Percentiles rank a stretch among this genome's conserved stretches.
phyloP scores from a whole-genome alignment of 768 basidiomycete species.

The Lactarius vividus region DNA sequence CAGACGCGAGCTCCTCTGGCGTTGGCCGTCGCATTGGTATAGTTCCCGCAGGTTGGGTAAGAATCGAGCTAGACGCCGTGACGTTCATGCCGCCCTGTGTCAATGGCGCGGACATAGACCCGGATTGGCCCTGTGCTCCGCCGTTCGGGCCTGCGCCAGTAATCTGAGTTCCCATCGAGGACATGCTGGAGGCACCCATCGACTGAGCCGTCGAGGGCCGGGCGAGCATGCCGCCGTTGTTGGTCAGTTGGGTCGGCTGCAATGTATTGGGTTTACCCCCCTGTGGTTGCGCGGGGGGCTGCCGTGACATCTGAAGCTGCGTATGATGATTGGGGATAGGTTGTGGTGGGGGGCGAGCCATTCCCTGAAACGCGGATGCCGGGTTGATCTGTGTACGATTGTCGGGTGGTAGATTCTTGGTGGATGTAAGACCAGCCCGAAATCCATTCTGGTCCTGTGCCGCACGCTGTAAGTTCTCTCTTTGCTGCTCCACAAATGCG shows the following conservation, averaged over 20 bases:
- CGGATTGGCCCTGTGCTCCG: constrained; percentile 12
- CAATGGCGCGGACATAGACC: constrained; percentile 11
- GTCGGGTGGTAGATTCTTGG: constrained; percentile 15
- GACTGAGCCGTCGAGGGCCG: constrained; percentile 12
- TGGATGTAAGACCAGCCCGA: constrained; percentile 15
- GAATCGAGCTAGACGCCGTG: background rate
- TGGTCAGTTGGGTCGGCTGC: background rate
- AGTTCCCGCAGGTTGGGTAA: background rate
- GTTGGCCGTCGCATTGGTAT: constrained; percentile 2
- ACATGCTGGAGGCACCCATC: constrained; percentile 6
- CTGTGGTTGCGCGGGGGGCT: background rate
- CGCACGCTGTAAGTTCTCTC: constrained; percentile 18
- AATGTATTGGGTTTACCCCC: constrained; percentile 11
- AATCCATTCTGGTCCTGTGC: constrained; percentile 25
- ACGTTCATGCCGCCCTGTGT: background rate
- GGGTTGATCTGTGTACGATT: constrained; percentile 17
- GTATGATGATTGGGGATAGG: constrained; percentile 3
- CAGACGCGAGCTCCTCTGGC: background rate
- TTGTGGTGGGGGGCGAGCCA: constrained; percentile 4
- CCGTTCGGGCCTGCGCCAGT: background rate
- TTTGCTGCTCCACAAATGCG: constrained; percentile 19
- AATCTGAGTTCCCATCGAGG: constrained; percentile 9
- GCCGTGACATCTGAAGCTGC: constrained; percentile 10
- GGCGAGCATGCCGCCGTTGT: background rate
- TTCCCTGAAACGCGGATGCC: background rate